Evolutionary conservation across 116 monocot genomes (phyloP).

Genomic region (Papilionanthe hybrid): DNA sequence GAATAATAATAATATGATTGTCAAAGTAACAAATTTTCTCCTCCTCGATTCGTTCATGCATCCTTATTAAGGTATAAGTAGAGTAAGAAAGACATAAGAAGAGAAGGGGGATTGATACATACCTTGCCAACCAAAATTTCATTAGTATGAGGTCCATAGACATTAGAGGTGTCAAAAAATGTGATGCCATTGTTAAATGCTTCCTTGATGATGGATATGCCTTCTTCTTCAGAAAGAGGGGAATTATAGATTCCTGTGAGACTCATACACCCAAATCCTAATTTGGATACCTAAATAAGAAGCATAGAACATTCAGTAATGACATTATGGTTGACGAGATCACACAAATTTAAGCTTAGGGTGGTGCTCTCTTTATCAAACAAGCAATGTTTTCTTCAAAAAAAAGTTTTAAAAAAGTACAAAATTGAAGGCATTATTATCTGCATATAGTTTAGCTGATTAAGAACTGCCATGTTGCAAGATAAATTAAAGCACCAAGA

Average conservation of each 20-base stretch:
- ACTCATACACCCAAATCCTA: conserved; percentile 30
- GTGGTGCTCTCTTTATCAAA: no score
- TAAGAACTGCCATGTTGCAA: no score
- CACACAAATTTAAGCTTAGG: no score
- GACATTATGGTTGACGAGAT: no score
- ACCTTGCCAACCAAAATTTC: conserved; percentile 30
- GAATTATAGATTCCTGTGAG: conserved; percentile 18
- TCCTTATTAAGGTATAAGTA: no score
- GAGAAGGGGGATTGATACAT: neutral
- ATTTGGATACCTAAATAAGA: conserved; percentile 27
- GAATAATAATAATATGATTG: neutral
- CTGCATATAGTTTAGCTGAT: no score
- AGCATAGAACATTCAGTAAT: neutral
- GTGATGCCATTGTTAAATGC: conserved; percentile 27
- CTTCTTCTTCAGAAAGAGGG: conserved; percentile 14
- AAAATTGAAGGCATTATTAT: neutral
- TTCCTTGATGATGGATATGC: conserved; percentile 20
- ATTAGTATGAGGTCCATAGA: conserved; percentile 28
- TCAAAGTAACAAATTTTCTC: no score
- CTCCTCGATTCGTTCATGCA: no score
- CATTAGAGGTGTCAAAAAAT: conserved; percentile 32
- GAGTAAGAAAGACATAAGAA: no score
- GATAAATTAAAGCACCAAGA: no score
- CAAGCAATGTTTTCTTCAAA: neutral
- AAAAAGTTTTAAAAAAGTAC: neutral